Base-by-base conservation (phyloP, 2,329 filamentous ascomycete genomes). In the Ceratocystis ficicola region DNA sequence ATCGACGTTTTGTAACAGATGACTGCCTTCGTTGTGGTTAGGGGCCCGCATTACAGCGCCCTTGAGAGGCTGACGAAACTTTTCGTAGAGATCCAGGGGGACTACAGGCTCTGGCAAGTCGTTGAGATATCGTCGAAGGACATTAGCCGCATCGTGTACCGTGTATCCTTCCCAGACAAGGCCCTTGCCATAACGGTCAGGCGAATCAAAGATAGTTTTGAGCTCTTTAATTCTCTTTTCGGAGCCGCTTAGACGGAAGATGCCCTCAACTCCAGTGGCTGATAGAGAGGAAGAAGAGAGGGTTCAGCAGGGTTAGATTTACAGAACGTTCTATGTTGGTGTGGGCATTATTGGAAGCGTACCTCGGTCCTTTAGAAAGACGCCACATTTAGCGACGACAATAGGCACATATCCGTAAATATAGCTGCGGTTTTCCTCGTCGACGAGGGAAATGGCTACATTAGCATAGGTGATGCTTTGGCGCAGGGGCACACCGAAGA, bases 371-470 rank as follows among this genome's bases (percentile, higher is more conserved):
- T 99, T 99, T 70, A 99, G 75, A 71, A 92, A 99, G 3, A 99
- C 92, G 69, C 94, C 94, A 74, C 94, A 97, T 76, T 99, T 99
- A 44, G 94, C 94, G 65, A 99, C 93, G 55, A 99, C 93, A 70
- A 99, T 97, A 20, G 94, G 94, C 6, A 99, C 93, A 73, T 97
- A 97, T 72, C 94, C 94, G 75, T 97, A 99, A 65, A 97, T 96
- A 75, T 96, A 97, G 77, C 90, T 96, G 75, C 94, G 86, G 41
- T 93, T 93, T 70, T 94, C 83, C 70, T 93, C 90, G 74, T 97
- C 92, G 70, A 94, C 89, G 32, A 99, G 83, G 25, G 93, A 97
- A 72, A 99, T 99, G 69, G 94, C 94, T 68, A 99, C 94, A 73
- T 97, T 99, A 67, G 94, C 94, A 75, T 99, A 97, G 68, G 88